Evolutionary conservation across 306 rosid species (phyloP).

Genomic region (Vigna nakashimae): DNA sequence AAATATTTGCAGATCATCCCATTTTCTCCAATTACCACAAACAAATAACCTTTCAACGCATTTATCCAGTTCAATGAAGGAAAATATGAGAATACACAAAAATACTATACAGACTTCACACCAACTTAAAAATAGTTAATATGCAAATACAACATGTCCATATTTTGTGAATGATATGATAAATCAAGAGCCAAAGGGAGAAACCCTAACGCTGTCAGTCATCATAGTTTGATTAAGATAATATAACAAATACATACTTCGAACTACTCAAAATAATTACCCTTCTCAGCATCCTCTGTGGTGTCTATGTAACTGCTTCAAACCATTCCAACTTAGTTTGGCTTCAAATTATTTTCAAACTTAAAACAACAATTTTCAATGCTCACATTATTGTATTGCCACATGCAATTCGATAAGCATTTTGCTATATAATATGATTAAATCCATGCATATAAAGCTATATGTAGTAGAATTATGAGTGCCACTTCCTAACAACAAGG

Average conservation of each 20-base stretch:
- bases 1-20: slow-evolving; percentile 20
- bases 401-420: neutral
- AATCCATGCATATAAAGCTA: neutral
- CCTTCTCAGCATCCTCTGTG: slow-evolving; percentile 26
- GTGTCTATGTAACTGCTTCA: slow-evolving; percentile 19
- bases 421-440: neutral
- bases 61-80: neutral
- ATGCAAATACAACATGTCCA: neutral
- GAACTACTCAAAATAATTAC: slow-evolving; percentile 24
- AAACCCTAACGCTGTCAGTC: slow-evolving; percentile 23
- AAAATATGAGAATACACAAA: neutral
- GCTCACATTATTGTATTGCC: neutral
- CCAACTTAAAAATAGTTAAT: slow-evolving; percentile 7
- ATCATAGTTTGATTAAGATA: slow-evolving; percentile 19
- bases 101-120: slow-evolving; percentile 1
- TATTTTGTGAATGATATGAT: slow-evolving; percentile 27
- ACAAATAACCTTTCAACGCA: slow-evolving; percentile 5
- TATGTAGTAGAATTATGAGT: slow-evolving; percentile 4
- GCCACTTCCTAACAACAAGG: slow-evolving; percentile 15
- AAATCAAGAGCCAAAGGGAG: slow-evolving; percentile 11
- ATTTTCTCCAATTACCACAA: slow-evolving; percentile 2
- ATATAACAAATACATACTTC: slow-evolving; percentile 16
- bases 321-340: slow-evolving; percentile 17
- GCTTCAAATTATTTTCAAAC: slow-evolving; percentile 22
- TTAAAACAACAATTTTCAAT: slow-evolving; percentile 25